Conservation (phyloP, 495 filamentous ascomycete genomes). For the Lasiosphaeria miniovina region DNA sequence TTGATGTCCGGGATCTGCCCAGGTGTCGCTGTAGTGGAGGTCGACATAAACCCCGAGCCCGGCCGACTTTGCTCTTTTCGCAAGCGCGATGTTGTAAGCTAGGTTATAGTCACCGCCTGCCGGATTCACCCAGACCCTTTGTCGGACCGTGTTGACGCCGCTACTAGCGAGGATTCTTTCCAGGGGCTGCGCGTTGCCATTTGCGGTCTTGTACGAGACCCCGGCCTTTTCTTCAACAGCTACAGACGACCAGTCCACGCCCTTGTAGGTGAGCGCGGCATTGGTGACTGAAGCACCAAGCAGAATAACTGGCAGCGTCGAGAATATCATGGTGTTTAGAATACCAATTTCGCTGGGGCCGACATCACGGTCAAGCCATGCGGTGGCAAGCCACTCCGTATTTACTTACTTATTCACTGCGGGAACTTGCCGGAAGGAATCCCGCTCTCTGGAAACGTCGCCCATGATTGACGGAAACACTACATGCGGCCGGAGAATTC, state of each 20-base stretch:
- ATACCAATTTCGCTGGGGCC: background rate
- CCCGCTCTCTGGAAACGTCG: background rate
- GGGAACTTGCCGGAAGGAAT: background rate
- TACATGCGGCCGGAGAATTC: background rate
- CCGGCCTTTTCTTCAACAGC: conserved; percentile 61
- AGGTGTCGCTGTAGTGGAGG: conserved; percentile 70
- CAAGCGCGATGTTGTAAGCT: conserved; percentile 66
- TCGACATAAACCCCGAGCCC: conserved; percentile 66
- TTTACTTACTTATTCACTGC: background rate
- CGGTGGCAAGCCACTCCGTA: background rate
- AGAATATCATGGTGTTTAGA: conserved; percentile 18
- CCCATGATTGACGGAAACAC: conserved; percentile 26
- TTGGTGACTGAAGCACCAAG: conserved; percentile 21
- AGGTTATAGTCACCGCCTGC: conserved; percentile 62
- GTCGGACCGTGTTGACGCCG: conserved; percentile 69
- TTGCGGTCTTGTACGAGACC: conserved; percentile 55
- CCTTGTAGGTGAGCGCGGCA: conserved; percentile 58
- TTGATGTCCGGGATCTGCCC: conserved; percentile 46
- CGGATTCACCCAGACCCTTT: conserved; percentile 72
- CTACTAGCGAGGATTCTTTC: conserved; percentile 61
- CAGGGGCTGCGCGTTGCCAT: conserved; percentile 51
- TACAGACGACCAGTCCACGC: conserved; percentile 72
- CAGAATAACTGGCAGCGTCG: conserved; percentile 13
- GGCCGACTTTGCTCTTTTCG: conserved; percentile 58
- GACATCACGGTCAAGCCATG: background rate